Conservation (phyloP, 768 basidiomycete species). For the Leucosporidium creatinivorum region DNA sequence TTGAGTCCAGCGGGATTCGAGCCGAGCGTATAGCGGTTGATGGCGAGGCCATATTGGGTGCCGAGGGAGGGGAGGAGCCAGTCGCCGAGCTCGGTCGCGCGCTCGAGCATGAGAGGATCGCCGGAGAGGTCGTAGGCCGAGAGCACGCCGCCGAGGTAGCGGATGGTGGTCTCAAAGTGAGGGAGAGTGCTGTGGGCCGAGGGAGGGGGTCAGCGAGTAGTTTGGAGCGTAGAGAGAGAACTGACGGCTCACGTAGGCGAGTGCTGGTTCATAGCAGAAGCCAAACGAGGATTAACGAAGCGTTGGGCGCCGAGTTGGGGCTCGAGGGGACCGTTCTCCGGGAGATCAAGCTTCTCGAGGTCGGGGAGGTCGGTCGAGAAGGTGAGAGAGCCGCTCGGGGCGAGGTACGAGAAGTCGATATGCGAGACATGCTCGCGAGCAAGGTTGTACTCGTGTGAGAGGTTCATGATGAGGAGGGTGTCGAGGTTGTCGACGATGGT, state of each 20-base stretch:
- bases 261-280: neutral
- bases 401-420: slow-evolving; percentile 37
- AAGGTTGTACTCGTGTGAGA: slow-evolving; percentile 38
- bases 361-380: slow-evolving; percentile 19
- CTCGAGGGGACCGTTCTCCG: neutral
- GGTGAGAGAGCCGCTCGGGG: slow-evolving; percentile 6
- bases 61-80: slow-evolving; percentile 42
- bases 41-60: slow-evolving; percentile 41
- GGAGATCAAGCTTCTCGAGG: neutral
- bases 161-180: slow-evolving; percentile 46
- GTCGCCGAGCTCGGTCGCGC: slow-evolving; percentile 44
- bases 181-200: slow-evolving; percentile 24
- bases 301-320: neutral
- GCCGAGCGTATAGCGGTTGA: slow-evolving; percentile 41
- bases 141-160: slow-evolving; percentile 46
- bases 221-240: slow-evolving; percentile 2
- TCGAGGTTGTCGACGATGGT: slow-evolving; percentile 38
- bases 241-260: neutral
- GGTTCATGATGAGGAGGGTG: slow-evolving; percentile 37
- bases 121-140: slow-evolving; percentile 45
- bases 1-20: slow-evolving; percentile 30
- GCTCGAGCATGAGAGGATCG: slow-evolving; percentile 43
- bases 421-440: slow-evolving; percentile 38
- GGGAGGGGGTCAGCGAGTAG: neutral
- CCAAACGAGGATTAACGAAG: neutral